Evolutionary conservation across 2,329 filamentous ascomycete genomes (phyloP), one percentile per base, ranked within the genome.

Genomic region (Juglanconis oblonga): DNA sequence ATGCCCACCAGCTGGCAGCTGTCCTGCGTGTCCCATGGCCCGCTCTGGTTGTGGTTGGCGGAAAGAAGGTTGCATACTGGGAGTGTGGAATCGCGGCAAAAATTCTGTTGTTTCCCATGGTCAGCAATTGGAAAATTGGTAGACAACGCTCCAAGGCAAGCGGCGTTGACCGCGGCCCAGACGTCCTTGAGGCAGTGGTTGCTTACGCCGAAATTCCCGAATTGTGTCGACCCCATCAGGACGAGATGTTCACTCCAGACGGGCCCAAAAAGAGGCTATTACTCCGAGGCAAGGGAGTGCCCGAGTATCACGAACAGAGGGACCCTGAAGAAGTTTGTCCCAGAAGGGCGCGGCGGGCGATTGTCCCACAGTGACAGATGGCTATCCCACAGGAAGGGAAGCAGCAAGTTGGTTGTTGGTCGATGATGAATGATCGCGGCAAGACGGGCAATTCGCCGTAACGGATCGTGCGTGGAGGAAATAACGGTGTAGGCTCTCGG

Each of bases 61-160:
- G 82, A 79, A 69, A 94, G 86, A 67, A 96, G 82, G 87, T 94
- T 94, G 81, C 90, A 95, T 69, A 94, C 81, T 57, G 91, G 90
- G 69, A 94, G 80, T 60, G 90, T 93, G 68, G 90, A 90, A 77
- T 93, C 90, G 72, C 85, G 88, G 81, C 91, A 95, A 74, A 95
- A 93, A 72, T 89, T 79, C 90, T 94, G 70, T 70, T 61, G 9
- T 9, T 31, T 8, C 44, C 6, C 11, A 17, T 44, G 11, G 14
- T 13, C 14, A 44, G 32, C 4, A 52, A 55, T 47, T 63, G 67
- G 67, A 63, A 59, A 57, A 62, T 70, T 65, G 71, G 68, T 64
- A 62, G 60, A 65, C 59, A 63, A 67, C 50, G 31, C 36, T 24
- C 24, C 24, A 57, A 62, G 50, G 17, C 4, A 14, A 14, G 38